These are phyloP conservation scores for Botrytis byssoidea DNA, from an alignment of 2,329 filamentous ascomycete species.

Conservation along the genomic window DNA sequence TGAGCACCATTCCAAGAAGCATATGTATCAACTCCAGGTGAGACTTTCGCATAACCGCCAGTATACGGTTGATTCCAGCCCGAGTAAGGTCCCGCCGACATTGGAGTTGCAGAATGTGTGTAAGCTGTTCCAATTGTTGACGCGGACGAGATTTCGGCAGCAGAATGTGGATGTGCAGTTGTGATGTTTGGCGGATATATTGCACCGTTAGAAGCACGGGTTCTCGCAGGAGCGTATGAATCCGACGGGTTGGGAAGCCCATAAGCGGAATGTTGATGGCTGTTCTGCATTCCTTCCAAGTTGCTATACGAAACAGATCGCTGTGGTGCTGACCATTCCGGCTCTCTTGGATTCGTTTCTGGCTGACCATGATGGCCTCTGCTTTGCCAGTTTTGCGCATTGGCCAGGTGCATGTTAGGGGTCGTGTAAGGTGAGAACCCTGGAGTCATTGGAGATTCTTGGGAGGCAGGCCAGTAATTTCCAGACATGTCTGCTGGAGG, in stretches of 20 bases:
- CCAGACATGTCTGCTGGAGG: slow-evolving; percentile 43
- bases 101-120: slow-evolving; percentile 27
- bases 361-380: slow-evolving; percentile 32
- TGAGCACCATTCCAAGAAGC: slow-evolving; percentile 31
- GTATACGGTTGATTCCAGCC: slow-evolving; percentile 33
- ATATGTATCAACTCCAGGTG: slow-evolving; percentile 32
- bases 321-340: slow-evolving; percentile 38
- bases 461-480: slow-evolving; percentile 49
- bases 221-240: slow-evolving; percentile 11
- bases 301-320: slow-evolving; percentile 40
- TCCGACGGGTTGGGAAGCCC: slow-evolving; percentile 23
- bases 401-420: slow-evolving; percentile 39
- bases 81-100: slow-evolving; percentile 28
- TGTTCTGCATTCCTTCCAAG: slow-evolving; percentile 36
- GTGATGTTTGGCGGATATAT: slow-evolving; percentile 36
- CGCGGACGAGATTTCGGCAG: slow-evolving; percentile 28
- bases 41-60: slow-evolving; percentile 33
- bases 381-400: slow-evolving; percentile 36
- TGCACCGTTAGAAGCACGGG: slow-evolving; percentile 16
- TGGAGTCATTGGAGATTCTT: slow-evolving; percentile 51
- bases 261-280: slow-evolving; percentile 34
- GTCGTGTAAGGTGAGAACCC: slow-evolving; percentile 50
- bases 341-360: slow-evolving; percentile 35
- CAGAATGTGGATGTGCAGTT: slow-evolving; percentile 28
- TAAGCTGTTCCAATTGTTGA: slow-evolving; percentile 29